These are phyloP conservation scores for Linnemannia zychae DNA, from an alignment of 192 early-diverging fungal species.

Conservation along the genomic window DNA sequence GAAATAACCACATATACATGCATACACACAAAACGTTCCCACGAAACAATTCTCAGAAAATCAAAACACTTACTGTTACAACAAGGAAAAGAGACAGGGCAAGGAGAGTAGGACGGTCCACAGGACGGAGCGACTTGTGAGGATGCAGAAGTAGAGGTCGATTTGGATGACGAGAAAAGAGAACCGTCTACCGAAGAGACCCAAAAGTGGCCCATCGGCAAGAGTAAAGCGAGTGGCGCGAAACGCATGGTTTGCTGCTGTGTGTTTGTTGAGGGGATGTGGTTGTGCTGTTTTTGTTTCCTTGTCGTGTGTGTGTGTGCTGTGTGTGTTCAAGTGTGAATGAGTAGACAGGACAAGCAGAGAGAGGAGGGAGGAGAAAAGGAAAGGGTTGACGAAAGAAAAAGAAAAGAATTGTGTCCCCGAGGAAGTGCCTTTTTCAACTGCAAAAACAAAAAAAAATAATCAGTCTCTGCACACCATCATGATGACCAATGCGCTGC, in stretches of 20 bases:
- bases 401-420: not conserved
- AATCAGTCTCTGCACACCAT: not conserved
- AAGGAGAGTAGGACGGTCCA: conserved; percentile 18
- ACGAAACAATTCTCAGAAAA: too few species aligned
- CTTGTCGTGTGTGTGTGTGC: not conserved
- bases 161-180: conserved; percentile 5
- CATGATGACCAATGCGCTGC: not conserved
- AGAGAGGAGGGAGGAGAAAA: not conserved
- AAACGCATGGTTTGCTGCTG: conserved; percentile 20
- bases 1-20: too few species aligned
- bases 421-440: not conserved
- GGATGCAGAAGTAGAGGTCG: not conserved
- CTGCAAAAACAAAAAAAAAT: not conserved
- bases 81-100: conserved; percentile 30
- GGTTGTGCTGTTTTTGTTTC: not conserved
- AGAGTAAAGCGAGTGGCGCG: conserved; percentile 5
- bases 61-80: conserved; percentile 40
- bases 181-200: conserved; percentile 22
- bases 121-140: not conserved
- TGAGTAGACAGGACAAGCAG: not conserved
- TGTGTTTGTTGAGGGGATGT: not conserved
- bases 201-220: conserved; percentile 20
- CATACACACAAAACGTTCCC: not conserved
- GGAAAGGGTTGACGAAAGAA: not conserved
- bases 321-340: not conserved